Evolutionary conservation across 805 yeast genomes (phyloP).

Genomic region (Wickerhamomyces subpelliculosus): DNA sequence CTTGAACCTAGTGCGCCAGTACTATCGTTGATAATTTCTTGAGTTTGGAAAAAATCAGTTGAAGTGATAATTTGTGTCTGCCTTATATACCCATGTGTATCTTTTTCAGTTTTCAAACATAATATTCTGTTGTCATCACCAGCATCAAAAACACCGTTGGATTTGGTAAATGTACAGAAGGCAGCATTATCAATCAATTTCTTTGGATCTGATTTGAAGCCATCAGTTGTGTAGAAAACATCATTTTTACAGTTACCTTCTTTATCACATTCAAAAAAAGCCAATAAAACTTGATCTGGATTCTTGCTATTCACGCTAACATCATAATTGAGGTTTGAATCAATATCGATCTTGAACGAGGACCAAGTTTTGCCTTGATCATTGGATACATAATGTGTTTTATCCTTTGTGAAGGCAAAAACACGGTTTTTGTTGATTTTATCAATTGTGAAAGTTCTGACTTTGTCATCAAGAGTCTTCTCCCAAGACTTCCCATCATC

Average conservation of each 20-base stretch:
- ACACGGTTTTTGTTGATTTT: conserved; percentile 33
- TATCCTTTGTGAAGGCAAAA: conserved; percentile 27
- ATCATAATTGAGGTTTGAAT: conserved; percentile 14
- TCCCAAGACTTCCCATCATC: conserved; percentile 43
- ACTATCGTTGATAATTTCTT: conserved; percentile 23
- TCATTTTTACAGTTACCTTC: conserved; percentile 25
- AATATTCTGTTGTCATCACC: conserved; percentile 29
- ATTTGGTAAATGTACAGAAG: conserved; percentile 27
- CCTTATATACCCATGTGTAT: conserved; percentile 24
- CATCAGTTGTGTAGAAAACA: conserved; percentile 39
- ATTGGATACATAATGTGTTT: conserved; percentile 29
- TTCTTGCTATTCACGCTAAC: conserved; percentile 33
- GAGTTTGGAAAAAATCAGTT: conserved; percentile 37
- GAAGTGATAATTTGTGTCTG: conserved; percentile 29
- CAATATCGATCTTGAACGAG: conserved; percentile 22
- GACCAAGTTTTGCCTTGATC: conserved; percentile 39
- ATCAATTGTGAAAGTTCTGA: conserved; percentile 19
- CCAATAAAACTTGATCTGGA: conserved; percentile 31
- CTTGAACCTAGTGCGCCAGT: conserved; percentile 24
- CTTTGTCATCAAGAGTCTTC: conserved; percentile 28
- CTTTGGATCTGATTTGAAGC: conserved; percentile 29
- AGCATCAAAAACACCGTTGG: conserved; percentile 16
- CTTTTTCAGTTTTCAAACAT: conserved; percentile 36
- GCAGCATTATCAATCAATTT: conserved; percentile 16
- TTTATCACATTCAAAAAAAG: conserved; percentile 19